These are phyloP conservation scores for Pseudogymnoascus sp. DNA, from an alignment of 2,329 filamentous ascomycete species.

Conservation along the genomic window DNA sequence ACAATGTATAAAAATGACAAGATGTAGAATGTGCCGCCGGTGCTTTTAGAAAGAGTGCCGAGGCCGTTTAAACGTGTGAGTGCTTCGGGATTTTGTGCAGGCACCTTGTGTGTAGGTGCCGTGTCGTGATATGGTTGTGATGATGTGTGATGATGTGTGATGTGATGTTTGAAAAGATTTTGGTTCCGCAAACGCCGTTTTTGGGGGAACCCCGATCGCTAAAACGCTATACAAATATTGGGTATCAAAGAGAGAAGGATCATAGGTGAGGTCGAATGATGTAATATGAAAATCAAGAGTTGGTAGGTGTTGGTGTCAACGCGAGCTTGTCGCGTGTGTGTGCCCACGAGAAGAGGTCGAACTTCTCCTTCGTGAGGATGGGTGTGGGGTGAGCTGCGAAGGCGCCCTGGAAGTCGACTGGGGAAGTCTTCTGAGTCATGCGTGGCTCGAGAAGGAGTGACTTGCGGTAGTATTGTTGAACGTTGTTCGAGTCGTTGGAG, in stretches of 20 bases:
- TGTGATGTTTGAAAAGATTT: slow-evolving; percentile 1
- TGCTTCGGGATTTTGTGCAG: slow-evolving; percentile 6
- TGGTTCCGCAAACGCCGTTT: slow-evolving; percentile 13
- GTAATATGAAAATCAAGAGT: slow-evolving; percentile 13
- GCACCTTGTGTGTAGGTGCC: not conserved
- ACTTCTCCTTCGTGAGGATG: slow-evolving; percentile 40
- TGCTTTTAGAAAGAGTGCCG: not conserved
- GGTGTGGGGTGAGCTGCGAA: slow-evolving; percentile 18
- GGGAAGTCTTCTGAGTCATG: slow-evolving; percentile 31
- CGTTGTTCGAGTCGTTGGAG: slow-evolving; percentile 51
- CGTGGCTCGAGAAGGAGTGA: slow-evolving; percentile 61
- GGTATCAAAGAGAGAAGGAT: slow-evolving; percentile 15
- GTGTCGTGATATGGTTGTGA: not conserved
- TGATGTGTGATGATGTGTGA: slow-evolving; percentile 7
- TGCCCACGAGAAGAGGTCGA: slow-evolving; percentile 47
- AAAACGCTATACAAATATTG: slow-evolving; percentile 16
- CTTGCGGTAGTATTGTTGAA: slow-evolving; percentile 61
- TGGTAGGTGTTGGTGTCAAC: slow-evolving; percentile 17
- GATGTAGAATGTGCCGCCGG: not conserved
- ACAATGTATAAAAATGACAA: slow-evolving; percentile 1
- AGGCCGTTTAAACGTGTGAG: slow-evolving; percentile 4
- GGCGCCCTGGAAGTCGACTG: slow-evolving; percentile 22
- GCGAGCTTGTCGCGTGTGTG: slow-evolving; percentile 31
- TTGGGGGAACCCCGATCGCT: slow-evolving; percentile 8
- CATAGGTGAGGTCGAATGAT: slow-evolving; percentile 6